phyloP scores from a whole-genome alignment of 139 green algal genomes.

The Asterochloris erici region DNA sequence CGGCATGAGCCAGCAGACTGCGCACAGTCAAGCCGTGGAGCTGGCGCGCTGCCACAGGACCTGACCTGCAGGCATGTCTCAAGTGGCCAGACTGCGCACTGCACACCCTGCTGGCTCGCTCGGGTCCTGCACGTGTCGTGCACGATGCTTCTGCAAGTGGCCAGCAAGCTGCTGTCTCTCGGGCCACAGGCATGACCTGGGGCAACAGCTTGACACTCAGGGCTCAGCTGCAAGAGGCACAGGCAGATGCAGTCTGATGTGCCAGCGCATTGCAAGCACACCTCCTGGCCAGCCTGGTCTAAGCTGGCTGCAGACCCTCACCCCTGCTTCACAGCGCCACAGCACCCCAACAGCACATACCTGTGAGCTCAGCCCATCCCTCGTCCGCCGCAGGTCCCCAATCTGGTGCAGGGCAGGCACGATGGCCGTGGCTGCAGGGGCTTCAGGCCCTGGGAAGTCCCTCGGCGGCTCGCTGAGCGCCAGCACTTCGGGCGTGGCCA shows the following conservation, averaged over 20 bases:
- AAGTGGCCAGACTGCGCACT: not conserved
- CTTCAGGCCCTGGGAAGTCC: not conserved
- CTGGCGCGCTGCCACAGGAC: not conserved
- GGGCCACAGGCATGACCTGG: not conserved
- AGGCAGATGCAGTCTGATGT: not conserved
- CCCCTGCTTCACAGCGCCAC: too few species aligned
- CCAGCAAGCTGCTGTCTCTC: not conserved
- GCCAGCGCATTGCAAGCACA: not conserved
- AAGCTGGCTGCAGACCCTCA: not conserved
- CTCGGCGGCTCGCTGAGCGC: constrained; percentile 1
- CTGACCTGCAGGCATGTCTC: not conserved
- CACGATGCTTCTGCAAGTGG: not conserved
- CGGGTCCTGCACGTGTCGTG: not conserved
- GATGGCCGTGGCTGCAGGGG: not conserved
- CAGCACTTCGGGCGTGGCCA: constrained; percentile 16
- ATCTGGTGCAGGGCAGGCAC: constrained; percentile 13
- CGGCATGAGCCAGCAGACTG: not conserved
- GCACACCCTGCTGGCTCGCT: not conserved
- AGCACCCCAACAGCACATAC: not conserved
- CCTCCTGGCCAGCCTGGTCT: not conserved
- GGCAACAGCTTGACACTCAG: not conserved
- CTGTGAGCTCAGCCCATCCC: not conserved
- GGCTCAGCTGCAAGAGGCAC: not conserved
- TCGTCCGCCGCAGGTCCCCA: not conserved
- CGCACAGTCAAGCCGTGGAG: not conserved